Evolutionary conservation across 2,329 filamentous ascomycete species (phyloP), one percentile per base, ranked within the genome.

Genomic region (Nigrograna mackinnonii): DNA sequence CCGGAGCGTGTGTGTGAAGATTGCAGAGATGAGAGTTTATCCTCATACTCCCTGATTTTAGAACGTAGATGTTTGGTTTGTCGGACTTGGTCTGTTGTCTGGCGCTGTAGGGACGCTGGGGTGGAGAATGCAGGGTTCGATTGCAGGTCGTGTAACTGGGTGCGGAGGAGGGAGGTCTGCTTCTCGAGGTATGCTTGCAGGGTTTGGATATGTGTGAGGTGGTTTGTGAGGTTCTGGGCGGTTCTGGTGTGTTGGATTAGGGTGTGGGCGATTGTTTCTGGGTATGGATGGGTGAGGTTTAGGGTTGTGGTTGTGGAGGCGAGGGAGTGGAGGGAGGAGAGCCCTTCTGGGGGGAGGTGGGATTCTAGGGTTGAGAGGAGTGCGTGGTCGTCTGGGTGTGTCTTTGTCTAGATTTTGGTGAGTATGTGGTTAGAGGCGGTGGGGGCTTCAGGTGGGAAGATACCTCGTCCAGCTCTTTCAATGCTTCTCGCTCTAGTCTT

Each of bases 1-100:
- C 18, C 26, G 9, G 16, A 17, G n/a, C 35, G n/a, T 4, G 20
- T 44, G 28, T 62, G 60, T 14, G 41, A 44, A 6, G 44, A 43
- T 19, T 64, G 57, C 21, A 43, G 73, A 60, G 50, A 81, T 70
- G 44, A 53, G 11, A 70, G 53, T 32, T 56, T 60, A 26, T 67
- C 62, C 35, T 67, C 62, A 38, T 88, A 80, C 58, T 94, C 89
- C 13, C 81, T 80, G 2, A 91, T 73, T 54, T 86, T 86, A 2
- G 82, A 71, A 12, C 77, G 71, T 26, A 89, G 73, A n/a, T 80
- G 70, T 62, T 89, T 90, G 36, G 86, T 80, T 42, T 78, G 83
- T 41, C 87, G 83, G 50, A 85, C 83, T 68, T 87, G 81, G 37
- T 94, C 86, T 4, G 85, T 76, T n/a, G 90, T 92, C 51, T 85